Base-by-base conservation (phyloP, 345 rosid genomes). In the Citrus sp. region DNA sequence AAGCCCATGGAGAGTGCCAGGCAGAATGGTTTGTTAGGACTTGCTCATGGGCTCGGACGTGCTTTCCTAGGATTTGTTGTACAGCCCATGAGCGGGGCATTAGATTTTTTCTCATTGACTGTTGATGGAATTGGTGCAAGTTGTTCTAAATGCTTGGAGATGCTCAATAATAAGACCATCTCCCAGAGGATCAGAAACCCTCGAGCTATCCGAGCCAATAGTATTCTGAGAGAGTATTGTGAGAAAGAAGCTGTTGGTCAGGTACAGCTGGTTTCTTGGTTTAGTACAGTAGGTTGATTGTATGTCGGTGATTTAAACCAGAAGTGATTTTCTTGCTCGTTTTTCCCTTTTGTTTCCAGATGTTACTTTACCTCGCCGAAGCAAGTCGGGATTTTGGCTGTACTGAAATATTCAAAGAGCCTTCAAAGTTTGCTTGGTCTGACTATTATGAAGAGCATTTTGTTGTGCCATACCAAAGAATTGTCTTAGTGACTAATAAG, bases 41-140 rank as follows among this genome's bases (percentile, higher is more conserved):
- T 96, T 88, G 99, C 97, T 69, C 95, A 92, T 86, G 99, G 99
- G 78, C 86, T 96, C 67, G 99, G 98, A 72, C 92, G 89, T 66
- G 99, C 95, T 72, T 88, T 89, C 76, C 56, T 96, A 78, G 99
- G 99, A 73, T 86, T 90, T 82, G 59, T 96, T 60, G 94, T 91
- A 75, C 99, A 96, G 79, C 99, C 99, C 42, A 85, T 94, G 76
- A 96, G 99, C 78, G 99, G 99, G 61, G 99, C 94, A 82, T 87
- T 94, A 79, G 99, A 96, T 83, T 96, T 96, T 79, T 85, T 96
- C 87, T 96, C 99, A 24, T 81, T 96, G 88, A 90, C 99, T 51
- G 97, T 96, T 37, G 94, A 90, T 82, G 99, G 99, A 79, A 90
- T 96, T 79, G 98, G 95, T 73, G 98, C 97, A 32, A 96, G 98